Conservation (phyloP, 352 stramenopile genomes). For the Pythium plurisporium region DNA sequence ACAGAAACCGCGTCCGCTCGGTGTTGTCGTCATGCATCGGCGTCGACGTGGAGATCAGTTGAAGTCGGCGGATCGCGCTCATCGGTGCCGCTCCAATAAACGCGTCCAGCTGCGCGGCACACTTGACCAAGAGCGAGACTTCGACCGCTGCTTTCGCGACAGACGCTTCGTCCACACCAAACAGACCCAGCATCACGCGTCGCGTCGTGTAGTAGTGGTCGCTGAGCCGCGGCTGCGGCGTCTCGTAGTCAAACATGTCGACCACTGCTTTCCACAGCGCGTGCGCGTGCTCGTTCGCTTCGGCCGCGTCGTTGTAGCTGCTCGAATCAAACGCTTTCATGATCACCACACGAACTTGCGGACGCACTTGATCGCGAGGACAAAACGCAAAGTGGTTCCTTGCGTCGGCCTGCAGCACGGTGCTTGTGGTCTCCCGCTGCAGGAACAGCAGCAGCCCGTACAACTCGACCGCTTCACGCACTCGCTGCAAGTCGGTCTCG, state of each 20-base stretch:
- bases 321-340: not conserved
- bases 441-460: slow-evolving; percentile 5
- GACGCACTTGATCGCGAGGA: not conserved
- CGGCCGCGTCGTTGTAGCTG: not conserved
- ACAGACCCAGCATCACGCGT: not conserved
- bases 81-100: not conserved
- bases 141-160: not conserved
- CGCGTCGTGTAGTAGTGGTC: slow-evolving; percentile 1
- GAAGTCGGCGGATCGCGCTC: not conserved
- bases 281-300: not conserved
- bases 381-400: not conserved
- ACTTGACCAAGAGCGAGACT: too few relatives aligned
- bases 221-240: not conserved
- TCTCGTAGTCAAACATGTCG: not conserved
- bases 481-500: not conserved
- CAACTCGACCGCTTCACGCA: slow-evolving; percentile 2
- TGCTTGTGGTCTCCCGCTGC: not conserved
- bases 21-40: too few relatives aligned
- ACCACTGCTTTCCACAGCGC: not conserved
- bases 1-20: too few relatives aligned
- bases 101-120: not conserved
- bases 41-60: not conserved
- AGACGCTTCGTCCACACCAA: slow-evolving; percentile 5
- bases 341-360: not conserved
- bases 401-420: not conserved